phyloP scores from a whole-genome alignment of 257 asterid genomes.

The Jaltomata sinuosa region DNA sequence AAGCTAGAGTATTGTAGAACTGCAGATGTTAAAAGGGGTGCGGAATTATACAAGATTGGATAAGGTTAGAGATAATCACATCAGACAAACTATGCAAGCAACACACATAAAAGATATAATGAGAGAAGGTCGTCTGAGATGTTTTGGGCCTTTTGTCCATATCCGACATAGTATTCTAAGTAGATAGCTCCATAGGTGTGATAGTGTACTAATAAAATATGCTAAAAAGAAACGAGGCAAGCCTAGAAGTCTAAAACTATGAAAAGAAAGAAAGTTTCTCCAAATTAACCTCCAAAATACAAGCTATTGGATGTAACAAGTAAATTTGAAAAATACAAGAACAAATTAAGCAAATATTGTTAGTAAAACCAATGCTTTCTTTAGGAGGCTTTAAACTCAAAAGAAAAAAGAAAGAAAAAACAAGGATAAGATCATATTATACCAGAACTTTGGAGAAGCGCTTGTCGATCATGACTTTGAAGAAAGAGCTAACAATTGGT shows the following conservation, averaged over 20 bases:
- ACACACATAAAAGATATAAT: background rate
- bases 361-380: no score
- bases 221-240: background rate
- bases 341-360: background rate
- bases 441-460: conserved; percentile 14
- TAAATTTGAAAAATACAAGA: background rate
- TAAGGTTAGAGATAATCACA: background rate
- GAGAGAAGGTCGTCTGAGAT: background rate
- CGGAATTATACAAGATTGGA: background rate
- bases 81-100: background rate
- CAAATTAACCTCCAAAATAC: background rate
- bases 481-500: conserved; percentile 11
- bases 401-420: background rate
- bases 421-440: background rate
- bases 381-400: background rate
- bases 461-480: conserved; percentile 15
- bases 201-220: background rate
- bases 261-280: background rate
- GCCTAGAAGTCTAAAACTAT: background rate
- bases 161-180: background rate
- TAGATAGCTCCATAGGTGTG: background rate
- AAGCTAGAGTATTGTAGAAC: background rate
- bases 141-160: background rate
- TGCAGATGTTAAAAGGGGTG: background rate
- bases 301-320: background rate